Evolutionary conservation across 148 eudicot genomes (phyloP).

Genomic region (Camellia japonica): DNA sequence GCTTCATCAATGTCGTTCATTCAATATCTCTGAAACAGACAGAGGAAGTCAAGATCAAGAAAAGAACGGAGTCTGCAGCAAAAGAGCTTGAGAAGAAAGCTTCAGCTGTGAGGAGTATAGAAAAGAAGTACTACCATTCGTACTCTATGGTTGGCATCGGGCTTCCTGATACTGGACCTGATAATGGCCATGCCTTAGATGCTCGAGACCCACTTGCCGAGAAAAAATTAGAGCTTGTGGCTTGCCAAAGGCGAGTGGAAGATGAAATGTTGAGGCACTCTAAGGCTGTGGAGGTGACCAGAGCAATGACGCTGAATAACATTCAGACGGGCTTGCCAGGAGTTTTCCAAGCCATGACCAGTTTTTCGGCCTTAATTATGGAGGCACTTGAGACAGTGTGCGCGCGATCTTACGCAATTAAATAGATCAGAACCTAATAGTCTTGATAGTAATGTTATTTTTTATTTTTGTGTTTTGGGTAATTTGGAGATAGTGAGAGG

Average conservation of each 20-base stretch:
- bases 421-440: conserved; percentile 26
- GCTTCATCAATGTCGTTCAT: conserved; percentile 80
- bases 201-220: conserved; percentile 85
- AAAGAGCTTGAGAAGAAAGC: conserved; percentile 94
- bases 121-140: conserved; percentile 80
- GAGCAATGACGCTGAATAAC: conserved; percentile 91
- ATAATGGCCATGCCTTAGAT: conserved; percentile 64
- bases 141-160: conserved; percentile 90
- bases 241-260: conserved; percentile 75
- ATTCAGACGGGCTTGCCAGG: conserved; percentile 94
- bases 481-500: conserved; percentile 27
- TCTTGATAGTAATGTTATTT: neutral
- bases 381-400: conserved; percentile 79
- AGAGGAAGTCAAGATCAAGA: conserved; percentile 78
- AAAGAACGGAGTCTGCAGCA: conserved; percentile 67
- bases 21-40: conserved; percentile 66
- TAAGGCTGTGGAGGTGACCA: conserved; percentile 88
- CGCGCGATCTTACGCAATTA: conserved; percentile 70
- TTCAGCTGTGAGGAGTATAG: conserved; percentile 69
- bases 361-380: conserved; percentile 73
- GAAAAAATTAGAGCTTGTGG: conserved; percentile 76
- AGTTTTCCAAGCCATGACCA: conserved; percentile 90
- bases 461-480: conserved; percentile 24
- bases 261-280: conserved; percentile 86
- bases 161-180: conserved; percentile 55